A percentile compares a stretch with the other conserved stretches of the same genome.
Conservation (phyloP, 208 protist genomes). For the Crithidia thermophila region DNA sequence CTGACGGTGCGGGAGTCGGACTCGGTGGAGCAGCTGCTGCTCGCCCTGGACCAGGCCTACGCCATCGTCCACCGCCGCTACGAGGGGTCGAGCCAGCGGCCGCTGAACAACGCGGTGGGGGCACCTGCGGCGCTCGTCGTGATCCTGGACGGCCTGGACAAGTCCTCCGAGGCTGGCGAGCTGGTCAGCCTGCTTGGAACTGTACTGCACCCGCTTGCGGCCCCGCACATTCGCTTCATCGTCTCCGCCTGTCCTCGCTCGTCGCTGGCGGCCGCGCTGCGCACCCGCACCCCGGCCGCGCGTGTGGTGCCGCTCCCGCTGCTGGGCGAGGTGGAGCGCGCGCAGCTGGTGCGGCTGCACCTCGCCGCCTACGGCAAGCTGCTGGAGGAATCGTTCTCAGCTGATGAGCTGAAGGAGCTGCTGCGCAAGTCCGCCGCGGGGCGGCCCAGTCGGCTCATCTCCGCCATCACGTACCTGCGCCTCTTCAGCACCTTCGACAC, state of each 20-base stretch:
- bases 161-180: constrained; percentile 49
- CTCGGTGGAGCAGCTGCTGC: constrained; percentile 47
- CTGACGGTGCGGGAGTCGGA: constrained; percentile 54
- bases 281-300: constrained; percentile 44
- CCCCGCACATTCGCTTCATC: constrained; percentile 62
- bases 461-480: constrained; percentile 72
- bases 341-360: constrained; percentile 74
- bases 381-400: constrained; percentile 69
- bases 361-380: constrained; percentile 77
- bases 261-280: constrained; percentile 45
- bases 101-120: background rate
- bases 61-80: constrained; percentile 36
- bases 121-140: constrained; percentile 36
- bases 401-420: constrained; percentile 72
- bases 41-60: constrained; percentile 60
- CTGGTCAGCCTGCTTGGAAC: constrained; percentile 56
- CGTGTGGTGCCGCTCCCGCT: constrained; percentile 37
- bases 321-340: constrained; percentile 61
- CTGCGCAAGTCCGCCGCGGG: constrained; percentile 73
- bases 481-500: constrained; percentile 87
- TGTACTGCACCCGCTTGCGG: constrained; percentile 40
- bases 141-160: constrained; percentile 74
- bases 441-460: constrained; percentile 68
- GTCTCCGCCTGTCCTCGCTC: constrained; percentile 39
- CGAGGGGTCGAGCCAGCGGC: background rate